Evolutionary conservation across 192 early-diverging fungal species (phyloP).

Genomic region (Backusella liffmaniae): DNA sequence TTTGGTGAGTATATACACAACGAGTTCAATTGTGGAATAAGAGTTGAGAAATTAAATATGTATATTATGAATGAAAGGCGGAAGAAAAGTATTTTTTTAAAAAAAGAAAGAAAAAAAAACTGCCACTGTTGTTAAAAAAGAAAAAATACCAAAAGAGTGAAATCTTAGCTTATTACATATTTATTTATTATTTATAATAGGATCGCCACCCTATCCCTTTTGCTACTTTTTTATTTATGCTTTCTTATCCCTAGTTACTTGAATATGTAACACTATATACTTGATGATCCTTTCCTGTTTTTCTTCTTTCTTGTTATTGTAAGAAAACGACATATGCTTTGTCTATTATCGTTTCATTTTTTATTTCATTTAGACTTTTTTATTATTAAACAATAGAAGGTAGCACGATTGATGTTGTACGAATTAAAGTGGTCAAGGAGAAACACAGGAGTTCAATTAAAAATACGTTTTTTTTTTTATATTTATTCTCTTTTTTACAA

Average conservation of each 20-base stretch:
- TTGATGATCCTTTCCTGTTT: not conserved
- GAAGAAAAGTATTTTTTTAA: not conserved
- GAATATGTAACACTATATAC: not conserved
- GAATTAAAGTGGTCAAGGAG: constrained; percentile 10
- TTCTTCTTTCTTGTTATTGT: not conserved
- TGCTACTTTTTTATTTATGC: not conserved
- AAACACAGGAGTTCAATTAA: constrained; percentile 4
- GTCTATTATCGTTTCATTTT: not conserved
- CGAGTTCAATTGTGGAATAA: constrained; percentile 3
- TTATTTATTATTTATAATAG: constrained; percentile 5
- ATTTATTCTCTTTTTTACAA: not conserved
- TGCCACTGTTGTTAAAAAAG: constrained; percentile 1
- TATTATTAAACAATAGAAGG: not conserved
- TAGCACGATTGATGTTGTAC: not conserved
- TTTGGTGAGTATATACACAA: not conserved
- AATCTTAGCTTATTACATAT: not conserved
- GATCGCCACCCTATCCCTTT: constrained; percentile 4
- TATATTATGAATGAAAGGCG: not conserved
- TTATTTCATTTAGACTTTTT: constrained; percentile 1
- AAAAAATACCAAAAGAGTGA: not conserved
- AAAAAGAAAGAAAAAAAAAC: not conserved
- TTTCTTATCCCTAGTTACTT: not conserved
- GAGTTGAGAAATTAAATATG: not conserved
- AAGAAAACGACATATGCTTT: not conserved
- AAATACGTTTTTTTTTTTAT: not conserved